Evolutionary conservation across 192 early-diverging fungal genomes (phyloP), one percentile per base, ranked within the genome.

Genomic region (Coemansia sp.): DNA sequence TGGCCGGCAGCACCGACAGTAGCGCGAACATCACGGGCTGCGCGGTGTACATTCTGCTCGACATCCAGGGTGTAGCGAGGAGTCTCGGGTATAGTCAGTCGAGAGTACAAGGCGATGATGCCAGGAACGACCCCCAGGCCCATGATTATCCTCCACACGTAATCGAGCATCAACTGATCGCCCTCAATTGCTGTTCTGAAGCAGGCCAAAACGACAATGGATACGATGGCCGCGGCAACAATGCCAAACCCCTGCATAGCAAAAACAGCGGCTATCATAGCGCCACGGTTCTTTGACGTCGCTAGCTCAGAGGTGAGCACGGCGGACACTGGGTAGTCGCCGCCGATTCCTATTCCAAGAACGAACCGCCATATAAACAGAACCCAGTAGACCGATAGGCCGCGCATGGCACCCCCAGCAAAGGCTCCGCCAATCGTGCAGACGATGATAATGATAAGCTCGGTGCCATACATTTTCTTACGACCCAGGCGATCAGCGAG

Each of bases 221-320:
- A 85, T 48, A 94, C 90, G 41, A 94, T 65, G 62, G 89, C 85
- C 42, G 92, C 92, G 42, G 90, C 73, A 10, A 96, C 70, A 63
- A 92, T 91, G 53, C 94, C 94, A 69, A 96, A 85, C 38, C 93
- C 94, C 68, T 95, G 93, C 92, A 96, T 94, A 57, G 92, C 90
- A 81, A 95, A 96, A 28, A 95, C 93, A 37, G 89, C 86, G 23
- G 89, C 88, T 78, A 95, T 90, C 92, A 97, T 92, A 72, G 89
- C 91, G 58, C 94, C 94, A 59, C 94, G 88, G 72, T 88, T 84
- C 56, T 87, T 84, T 65, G 86, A 83, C 21, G 91, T 82, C 39
- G 93, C 88, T 72, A 92, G 94, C 82, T 96, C 94, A 47, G 92
- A 89, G n/a, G 93, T 93, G 73, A 96, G 93, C 56, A 93, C 88